A percentile compares a stretch with the other conserved stretches of the same genome.
phyloP scores from a whole-genome alignment of 331 rosid genomes.

The Quercus phellos region DNA sequence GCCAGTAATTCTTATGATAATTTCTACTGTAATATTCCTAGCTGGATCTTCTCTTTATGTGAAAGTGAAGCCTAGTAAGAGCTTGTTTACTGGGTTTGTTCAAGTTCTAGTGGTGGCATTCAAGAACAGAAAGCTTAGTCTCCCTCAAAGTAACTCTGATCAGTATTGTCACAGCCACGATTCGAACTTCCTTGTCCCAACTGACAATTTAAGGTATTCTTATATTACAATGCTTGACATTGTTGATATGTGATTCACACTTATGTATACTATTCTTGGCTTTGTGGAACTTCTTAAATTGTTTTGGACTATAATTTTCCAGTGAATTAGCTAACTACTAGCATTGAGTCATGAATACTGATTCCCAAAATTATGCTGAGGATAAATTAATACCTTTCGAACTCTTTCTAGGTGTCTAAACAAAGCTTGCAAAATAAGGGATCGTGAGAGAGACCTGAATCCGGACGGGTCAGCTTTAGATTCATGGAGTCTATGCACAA shows the following conservation, averaged over 20 bases:
- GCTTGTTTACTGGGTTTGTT: slow-evolving; percentile 26
- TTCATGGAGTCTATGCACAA: slow-evolving; percentile 44
- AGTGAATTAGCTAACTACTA: background rate
- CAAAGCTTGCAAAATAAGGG: slow-evolving; percentile 26
- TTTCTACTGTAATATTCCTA: slow-evolving; percentile 25
- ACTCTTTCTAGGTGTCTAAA: slow-evolving; percentile 22
- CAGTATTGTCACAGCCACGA: background rate
- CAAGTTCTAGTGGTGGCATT: slow-evolving; percentile 32
- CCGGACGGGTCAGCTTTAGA: slow-evolving; percentile 31
- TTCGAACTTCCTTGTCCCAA: slow-evolving; percentile 6
- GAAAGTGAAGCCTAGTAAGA: slow-evolving; percentile 24
- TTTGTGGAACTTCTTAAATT: background rate
- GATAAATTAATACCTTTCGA: too few relatives aligned
- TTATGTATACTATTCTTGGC: too few relatives aligned
- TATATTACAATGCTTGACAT: background rate
- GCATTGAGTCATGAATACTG: too few relatives aligned
- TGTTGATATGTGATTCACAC: too few relatives aligned
- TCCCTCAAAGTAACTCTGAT: background rate
- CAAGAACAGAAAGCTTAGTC: slow-evolving; percentile 31
- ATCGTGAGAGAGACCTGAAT: slow-evolving; percentile 12
- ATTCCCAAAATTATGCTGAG: too few relatives aligned
- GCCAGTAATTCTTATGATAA: slow-evolving; percentile 31
- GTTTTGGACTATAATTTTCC: too few relatives aligned
- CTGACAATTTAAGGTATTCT: slow-evolving; percentile 6
- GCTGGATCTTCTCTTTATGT: slow-evolving; percentile 36